Evolutionary conservation across 108 stramenopile genomes (phyloP), one percentile per base, ranked within the genome.

Genomic region (Skeletonema costatum): DNA sequence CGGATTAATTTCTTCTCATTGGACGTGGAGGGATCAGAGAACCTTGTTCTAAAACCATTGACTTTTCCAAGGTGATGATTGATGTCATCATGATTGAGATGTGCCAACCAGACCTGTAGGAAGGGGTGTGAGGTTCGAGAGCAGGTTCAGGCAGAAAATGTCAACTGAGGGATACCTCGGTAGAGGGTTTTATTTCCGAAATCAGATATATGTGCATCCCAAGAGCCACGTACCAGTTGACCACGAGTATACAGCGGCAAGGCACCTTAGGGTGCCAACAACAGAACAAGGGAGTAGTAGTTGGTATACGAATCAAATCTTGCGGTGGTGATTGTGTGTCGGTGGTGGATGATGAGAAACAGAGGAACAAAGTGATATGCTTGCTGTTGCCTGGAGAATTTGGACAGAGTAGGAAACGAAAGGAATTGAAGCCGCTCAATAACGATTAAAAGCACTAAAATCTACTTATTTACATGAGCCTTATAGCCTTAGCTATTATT

Each of bases 11-110:
- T 91, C 51, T 82, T 91, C 36, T 89, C 88, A 3, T 60, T 91
- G 76, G 90, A 91, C 63, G 90, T 89, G 39, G 90, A 91, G 75
- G 90, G 90, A 2, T 82, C 88, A 1, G 90, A 91, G 64, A 11
- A 60, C 4, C 39, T 71, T 41, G 86, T 89, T 5, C 65, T 93
- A 60, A 79, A 21, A 87, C 78, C 12, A 61, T 93, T 6, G 87
- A 93, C 68, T 89, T 90, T 60, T 11, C 64, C 16, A 65, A 73
- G 41, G 31, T 89, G 29, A 35, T 58, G 7, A 74, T 92, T 41
- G 83, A 87, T 12, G 78, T 90, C 1, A 60, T 85, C 32, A 87
- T 90, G 82, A 78, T 92, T 32, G 92, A 92, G 51, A 68, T 64
- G n/a, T n/a, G n/a, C 53, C 64, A 68, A 32, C 44, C 51, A 63